A percentile compares a stretch with the other conserved stretches of the same genome.
Evolutionary conservation across 75 land plant genomes (phyloP).

Genomic region (Picea glauca): DNA sequence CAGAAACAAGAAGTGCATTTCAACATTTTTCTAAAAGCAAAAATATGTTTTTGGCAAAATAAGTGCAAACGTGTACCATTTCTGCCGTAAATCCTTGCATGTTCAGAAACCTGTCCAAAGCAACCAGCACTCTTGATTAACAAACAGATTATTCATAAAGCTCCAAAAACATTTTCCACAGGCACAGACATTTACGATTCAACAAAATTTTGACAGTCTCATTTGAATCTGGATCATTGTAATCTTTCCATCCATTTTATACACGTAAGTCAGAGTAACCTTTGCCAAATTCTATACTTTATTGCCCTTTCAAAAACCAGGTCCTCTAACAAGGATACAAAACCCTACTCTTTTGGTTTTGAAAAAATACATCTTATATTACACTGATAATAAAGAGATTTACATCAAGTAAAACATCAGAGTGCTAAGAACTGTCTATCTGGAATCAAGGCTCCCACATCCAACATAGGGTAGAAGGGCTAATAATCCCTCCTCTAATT

Average conservation of each 20-base stretch:
- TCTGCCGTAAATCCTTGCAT: constrained; percentile 46
- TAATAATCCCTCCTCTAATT: too few relatives aligned
- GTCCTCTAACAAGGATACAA: too few relatives aligned
- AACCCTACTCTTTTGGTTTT: too few relatives aligned
- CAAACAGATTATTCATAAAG: background rate
- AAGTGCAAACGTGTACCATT: constrained; percentile 28
- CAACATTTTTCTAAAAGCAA: background rate
- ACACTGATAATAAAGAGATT: too few relatives aligned
- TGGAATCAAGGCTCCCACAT: too few relatives aligned
- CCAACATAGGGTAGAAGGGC: too few relatives aligned
- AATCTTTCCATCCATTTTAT: background rate
- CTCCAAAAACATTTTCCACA: background rate
- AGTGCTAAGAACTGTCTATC: too few relatives aligned
- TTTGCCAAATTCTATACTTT: background rate
- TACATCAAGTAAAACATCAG: too few relatives aligned
- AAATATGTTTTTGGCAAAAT: background rate
- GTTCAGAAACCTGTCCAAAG: constrained; percentile 40
- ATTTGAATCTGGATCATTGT: background rate
- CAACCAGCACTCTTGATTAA: background rate
- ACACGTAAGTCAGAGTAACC: background rate
- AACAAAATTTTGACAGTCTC: background rate
- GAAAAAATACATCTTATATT: too few relatives aligned
- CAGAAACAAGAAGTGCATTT: background rate
- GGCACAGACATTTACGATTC: background rate
- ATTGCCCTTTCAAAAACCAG: too few relatives aligned